A percentile compares a stretch with the other conserved stretches of the same genome.
Conservation (phyloP, 495 filamentous ascomycete genomes). For the Penicillium verhagenii region DNA sequence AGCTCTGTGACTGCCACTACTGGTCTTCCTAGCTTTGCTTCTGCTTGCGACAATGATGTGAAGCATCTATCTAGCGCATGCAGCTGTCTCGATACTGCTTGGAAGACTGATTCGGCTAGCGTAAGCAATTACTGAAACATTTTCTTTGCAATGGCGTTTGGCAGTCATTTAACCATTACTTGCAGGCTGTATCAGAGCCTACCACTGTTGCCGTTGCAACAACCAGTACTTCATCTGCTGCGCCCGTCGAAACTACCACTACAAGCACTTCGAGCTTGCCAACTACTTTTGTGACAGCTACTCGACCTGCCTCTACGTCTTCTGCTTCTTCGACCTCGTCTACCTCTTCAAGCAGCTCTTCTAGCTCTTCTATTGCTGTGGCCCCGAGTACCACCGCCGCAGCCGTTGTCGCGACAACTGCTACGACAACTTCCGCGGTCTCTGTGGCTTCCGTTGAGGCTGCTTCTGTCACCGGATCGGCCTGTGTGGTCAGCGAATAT, state of each 20-base stretch:
- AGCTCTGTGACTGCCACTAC: slow-evolving; percentile 26
- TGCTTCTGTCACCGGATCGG: slow-evolving; percentile 19
- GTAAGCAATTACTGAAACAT: neutral
- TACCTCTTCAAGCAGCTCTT: neutral
- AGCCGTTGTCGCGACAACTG: slow-evolving; percentile 3
- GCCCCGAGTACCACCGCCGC: neutral
- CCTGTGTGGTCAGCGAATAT: slow-evolving; percentile 45
- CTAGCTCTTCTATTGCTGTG: neutral
- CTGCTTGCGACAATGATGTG: slow-evolving; percentile 23
- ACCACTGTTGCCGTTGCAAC: neutral
- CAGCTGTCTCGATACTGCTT: slow-evolving; percentile 28
- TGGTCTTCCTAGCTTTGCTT: slow-evolving; percentile 23
- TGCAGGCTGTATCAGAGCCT: slow-evolving; percentile 1
- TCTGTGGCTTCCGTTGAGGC: slow-evolving; percentile 4
- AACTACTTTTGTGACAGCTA: slow-evolving; percentile 15
- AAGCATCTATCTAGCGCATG: slow-evolving; percentile 33
- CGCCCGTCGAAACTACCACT: slow-evolving; percentile 6
- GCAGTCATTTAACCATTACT: neutral
- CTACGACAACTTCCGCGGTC: slow-evolving; percentile 12
- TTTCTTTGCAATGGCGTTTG: neutral
- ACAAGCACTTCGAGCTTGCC: slow-evolving; percentile 9
- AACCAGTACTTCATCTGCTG: slow-evolving; percentile 5
- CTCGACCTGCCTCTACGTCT: slow-evolving; percentile 3
- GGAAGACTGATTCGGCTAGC: slow-evolving; percentile 11
- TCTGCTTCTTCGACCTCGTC: neutral